A percentile compares a stretch with the other conserved stretches of the same genome.
phyloP scores from a whole-genome alignment of 2,329 filamentous ascomycete genomes.

The Cercospora berteroae region DNA sequence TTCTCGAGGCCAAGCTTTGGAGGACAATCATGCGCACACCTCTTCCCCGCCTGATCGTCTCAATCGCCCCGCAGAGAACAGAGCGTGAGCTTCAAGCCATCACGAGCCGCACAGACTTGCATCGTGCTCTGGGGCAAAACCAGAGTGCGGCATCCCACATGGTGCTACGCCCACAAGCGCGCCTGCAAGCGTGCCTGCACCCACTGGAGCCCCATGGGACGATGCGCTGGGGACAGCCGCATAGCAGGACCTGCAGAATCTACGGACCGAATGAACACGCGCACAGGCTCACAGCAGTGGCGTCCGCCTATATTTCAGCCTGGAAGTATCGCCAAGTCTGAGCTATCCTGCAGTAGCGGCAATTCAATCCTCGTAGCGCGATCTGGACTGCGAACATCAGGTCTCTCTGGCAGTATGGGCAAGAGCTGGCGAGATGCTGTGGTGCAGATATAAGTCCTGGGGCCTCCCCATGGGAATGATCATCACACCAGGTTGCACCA shows the following conservation, averaged over 20 bases:
- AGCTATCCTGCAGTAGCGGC: conserved; percentile 19
- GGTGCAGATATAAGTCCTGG: conserved; percentile 20
- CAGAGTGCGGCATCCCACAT: not conserved
- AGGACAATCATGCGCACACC: not conserved
- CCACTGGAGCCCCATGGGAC: conserved; percentile 19
- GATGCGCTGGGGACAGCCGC: not conserved
- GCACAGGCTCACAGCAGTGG: conserved; percentile 3
- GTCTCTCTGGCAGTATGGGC: not conserved
- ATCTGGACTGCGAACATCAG: conserved; percentile 18
- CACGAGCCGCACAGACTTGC: not conserved
- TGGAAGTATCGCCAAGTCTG: conserved; percentile 16
- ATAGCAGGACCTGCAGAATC: conserved; percentile 4
- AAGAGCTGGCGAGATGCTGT: conserved; percentile 1
- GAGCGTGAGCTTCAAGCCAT: not conserved
- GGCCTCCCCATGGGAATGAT: conserved; percentile 6
- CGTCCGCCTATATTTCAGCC: conserved; percentile 6
- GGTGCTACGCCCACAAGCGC: not conserved
- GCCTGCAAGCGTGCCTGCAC: not conserved
- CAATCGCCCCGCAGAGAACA: not conserved
- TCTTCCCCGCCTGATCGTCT: not conserved
- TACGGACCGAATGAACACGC: conserved; percentile 22
- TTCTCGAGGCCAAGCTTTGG: not conserved
- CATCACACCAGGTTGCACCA: conserved; percentile 11
- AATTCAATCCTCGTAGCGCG: conserved; percentile 14
- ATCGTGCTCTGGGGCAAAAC: not conserved